Evolutionary conservation across 108 stramenopile species (phyloP).

Genomic region (Aurantiochytrium sp.): DNA sequence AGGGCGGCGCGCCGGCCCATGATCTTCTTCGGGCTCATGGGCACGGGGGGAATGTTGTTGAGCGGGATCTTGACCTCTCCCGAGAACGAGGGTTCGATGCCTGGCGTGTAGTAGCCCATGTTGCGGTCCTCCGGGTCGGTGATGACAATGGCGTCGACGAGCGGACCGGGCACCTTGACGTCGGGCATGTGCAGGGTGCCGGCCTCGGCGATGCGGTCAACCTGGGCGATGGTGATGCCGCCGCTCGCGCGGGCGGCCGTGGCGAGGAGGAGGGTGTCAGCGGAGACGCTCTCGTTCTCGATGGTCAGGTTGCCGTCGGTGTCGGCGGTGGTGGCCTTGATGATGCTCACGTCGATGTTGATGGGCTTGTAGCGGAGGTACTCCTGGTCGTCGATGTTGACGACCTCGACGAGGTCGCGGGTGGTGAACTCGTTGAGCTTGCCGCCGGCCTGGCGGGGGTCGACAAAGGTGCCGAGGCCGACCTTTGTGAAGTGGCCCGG

Average conservation of each 20-base stretch:
- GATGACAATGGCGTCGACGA: constrained; percentile 72
- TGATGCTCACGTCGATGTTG: constrained; percentile 70
- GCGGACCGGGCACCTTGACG: constrained; percentile 65
- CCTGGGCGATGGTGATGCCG: constrained; percentile 73
- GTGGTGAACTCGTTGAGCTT: constrained; percentile 17
- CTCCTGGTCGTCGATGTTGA: constrained; percentile 29
- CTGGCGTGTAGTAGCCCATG: constrained; percentile 60
- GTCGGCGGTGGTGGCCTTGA: constrained; percentile 74
- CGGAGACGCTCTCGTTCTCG: constrained; percentile 67
- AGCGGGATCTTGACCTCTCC: constrained; percentile 59
- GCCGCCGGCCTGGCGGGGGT: constrained; percentile 51
- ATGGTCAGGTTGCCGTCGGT: constrained; percentile 65
- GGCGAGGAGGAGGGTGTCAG: constrained; percentile 64
- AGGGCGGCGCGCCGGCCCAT: constrained; percentile 69
- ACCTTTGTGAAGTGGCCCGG: constrained; percentile 74
- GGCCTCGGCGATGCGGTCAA: constrained; percentile 61
- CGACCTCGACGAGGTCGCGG: constrained; percentile 1
- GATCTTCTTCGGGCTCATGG: constrained; percentile 60
- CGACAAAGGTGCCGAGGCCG: constrained; percentile 72
- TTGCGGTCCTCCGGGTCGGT: constrained; percentile 65
- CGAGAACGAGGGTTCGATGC: constrained; percentile 55
- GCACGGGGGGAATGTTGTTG: constrained; percentile 52
- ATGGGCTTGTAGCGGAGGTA: constrained; percentile 73
- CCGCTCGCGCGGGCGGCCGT: constrained; percentile 67
- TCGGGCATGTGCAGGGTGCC: constrained; percentile 57